Conservation (phyloP, 2,329 filamentous ascomycete genomes). For the Colletotrichum destructivum region DNA sequence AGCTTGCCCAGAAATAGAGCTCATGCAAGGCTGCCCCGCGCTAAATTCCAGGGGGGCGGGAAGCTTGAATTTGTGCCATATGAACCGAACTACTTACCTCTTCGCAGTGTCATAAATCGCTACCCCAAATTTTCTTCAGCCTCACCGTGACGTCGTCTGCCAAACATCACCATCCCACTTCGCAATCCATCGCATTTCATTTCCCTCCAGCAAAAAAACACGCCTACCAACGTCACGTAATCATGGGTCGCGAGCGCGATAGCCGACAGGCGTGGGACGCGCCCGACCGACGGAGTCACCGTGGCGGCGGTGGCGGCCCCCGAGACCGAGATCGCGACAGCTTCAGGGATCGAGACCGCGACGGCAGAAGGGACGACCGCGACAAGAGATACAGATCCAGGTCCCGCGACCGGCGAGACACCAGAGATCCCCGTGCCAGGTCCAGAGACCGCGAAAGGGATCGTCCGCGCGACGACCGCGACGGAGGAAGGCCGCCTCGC, state of each 20-base stretch:
- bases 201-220: background rate
- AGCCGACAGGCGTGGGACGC: conserved; percentile 76
- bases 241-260: conserved; percentile 53
- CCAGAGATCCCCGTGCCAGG: conserved; percentile 43
- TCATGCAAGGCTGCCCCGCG: conserved; percentile 21
- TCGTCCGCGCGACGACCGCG: conserved; percentile 53
- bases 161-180: background rate
- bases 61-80: conserved; percentile 17
- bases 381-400: conserved; percentile 52
- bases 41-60: conserved; percentile 25
- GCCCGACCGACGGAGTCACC: conserved; percentile 55
- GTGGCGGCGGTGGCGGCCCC: conserved; percentile 51
- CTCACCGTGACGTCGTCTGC: conserved; percentile 34
- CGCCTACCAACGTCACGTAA: background rate
- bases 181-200: background rate
- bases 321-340: conserved; percentile 49
- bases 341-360: conserved; percentile 45
- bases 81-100: background rate
- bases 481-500: conserved; percentile 54
- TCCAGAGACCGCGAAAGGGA: conserved; percentile 54
- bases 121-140: conserved; percentile 33
- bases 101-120: background rate
- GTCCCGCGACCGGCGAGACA: conserved; percentile 53
- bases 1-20: conserved; percentile 16
- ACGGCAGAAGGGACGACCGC: conserved; percentile 39